Evolutionary conservation across 78 protist genomes (phyloP), one percentile per base, ranked within the genome.

Genomic region (Guillardia theta): DNA sequence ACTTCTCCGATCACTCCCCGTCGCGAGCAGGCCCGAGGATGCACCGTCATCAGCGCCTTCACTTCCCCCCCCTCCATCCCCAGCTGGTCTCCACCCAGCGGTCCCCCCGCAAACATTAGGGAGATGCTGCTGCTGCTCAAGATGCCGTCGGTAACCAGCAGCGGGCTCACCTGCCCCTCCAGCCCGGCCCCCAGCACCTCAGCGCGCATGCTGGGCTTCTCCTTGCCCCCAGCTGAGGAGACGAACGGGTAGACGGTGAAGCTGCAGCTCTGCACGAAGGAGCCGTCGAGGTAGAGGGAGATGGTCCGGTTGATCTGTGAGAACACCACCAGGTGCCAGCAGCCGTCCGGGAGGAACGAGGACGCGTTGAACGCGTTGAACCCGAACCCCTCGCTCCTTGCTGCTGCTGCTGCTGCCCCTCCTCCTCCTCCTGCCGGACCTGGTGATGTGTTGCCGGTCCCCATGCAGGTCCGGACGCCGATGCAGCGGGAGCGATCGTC

Each of bases 281-380:
- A 22, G 50, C 88, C 88, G 88, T 78, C 88, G 88, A 78, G 88
- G 88, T 22, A 33, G 88, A 78, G 88, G 88, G 48, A 37, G 48
- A 39, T 41, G 53, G 88, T 78, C 39, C 46, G 39, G 45, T 78
- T 78, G 88, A 9, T 30, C 39, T 78, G 88, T 18, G 88, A 22
- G 88, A 78, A 78, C 39, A 78, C 88, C 39, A 78, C 39, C 53
- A 43, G 88, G 50, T 41, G 88, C 88, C 88, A 78, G 39, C 4
- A 5, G 36, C 10, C 36, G 88, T 78, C 88, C 53, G 88, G 39
- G 39, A 47, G 53, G 18, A 78, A 6, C 39, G 88, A 33, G 48
- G 10, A n/a, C 50, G 88, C 88, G 88, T 39, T 78, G 88, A 78
- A 78, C 53, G 45, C 46, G 45, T 78, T 78, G 24, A 78, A 78